Conservation (phyloP, 306 rosid species). For the Purshia tridentata region DNA sequence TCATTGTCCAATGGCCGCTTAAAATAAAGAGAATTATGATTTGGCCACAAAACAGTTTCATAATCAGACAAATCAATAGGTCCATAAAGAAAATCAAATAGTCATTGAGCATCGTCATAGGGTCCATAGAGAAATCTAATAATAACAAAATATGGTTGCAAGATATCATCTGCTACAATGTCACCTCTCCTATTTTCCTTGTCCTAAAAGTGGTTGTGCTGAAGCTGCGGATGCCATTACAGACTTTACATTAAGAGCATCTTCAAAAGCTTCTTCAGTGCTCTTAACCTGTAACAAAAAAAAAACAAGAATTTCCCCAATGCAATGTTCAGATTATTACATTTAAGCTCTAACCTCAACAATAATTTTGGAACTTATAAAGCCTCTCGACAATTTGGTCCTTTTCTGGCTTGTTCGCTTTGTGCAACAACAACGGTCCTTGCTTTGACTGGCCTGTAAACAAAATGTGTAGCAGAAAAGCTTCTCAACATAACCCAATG, state of each 20-base stretch:
- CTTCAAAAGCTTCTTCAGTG: constrained; percentile 47
- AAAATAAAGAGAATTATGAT: too few species aligned
- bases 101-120: background rate
- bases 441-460: too few species aligned
- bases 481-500: too few species aligned
- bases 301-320: background rate
- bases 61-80: too few species aligned
- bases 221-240: background rate
- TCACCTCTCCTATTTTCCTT: background rate
- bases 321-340: background rate
- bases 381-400: too few species aligned
- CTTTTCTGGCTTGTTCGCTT: too few species aligned
- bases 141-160: background rate
- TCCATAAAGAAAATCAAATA: too few species aligned
- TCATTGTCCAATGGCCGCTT: too few species aligned
- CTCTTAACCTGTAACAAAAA: constrained; percentile 25
- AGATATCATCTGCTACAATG: background rate
- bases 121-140: background rate
- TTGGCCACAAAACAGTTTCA: too few species aligned
- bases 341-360: background rate
- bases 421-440: too few species aligned
- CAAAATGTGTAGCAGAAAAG: too few species aligned
- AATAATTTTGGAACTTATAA: background rate
- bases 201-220: constrained; percentile 5
- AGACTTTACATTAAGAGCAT: constrained; percentile 44